phyloP scores from a whole-genome alignment of 2,329 filamentous ascomycete genomes.

The Colletotrichum sojae region DNA sequence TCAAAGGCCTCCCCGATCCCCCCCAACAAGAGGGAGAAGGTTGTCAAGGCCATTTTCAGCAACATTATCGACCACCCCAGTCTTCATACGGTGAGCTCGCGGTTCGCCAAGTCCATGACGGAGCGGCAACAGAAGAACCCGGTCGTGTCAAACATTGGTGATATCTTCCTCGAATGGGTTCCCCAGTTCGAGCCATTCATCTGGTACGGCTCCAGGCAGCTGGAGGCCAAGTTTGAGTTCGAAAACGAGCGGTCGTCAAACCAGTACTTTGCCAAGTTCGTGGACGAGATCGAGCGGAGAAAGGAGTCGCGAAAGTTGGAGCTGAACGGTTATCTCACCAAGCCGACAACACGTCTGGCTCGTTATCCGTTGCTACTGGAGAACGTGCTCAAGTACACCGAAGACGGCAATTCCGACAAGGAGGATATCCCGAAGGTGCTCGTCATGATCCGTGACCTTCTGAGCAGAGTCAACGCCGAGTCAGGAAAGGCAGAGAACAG shows the following conservation, averaged over 20 bases:
- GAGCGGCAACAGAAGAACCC: conserved; percentile 90
- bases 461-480: conserved; percentile 92
- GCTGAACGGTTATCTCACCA: conserved; percentile 96
- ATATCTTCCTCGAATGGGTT: conserved; percentile 93
- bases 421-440: conserved; percentile 93
- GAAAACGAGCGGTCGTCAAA: conserved; percentile 95
- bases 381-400: conserved; percentile 91
- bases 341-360: conserved; percentile 94
- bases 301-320: conserved; percentile 98
- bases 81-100: conserved; percentile 91
- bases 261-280: conserved; percentile 87
- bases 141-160: conserved; percentile 90
- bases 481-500: conserved; percentile 98
- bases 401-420: conserved; percentile 90
- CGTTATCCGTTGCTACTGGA: conserved; percentile 94
- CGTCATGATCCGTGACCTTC: conserved; percentile 85
- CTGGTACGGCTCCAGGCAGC: conserved; percentile 92
- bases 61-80: conserved; percentile 88
- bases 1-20: conserved; percentile 90
- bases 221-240: conserved; percentile 98
- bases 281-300: conserved; percentile 94
- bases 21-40: conserved; percentile 86
- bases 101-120: conserved; percentile 89
- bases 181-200: conserved; percentile 97
- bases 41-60: conserved; percentile 94